Evolutionary conservation across 352 stramenopile species (phyloP), one percentile per base, ranked within the genome.

Genomic region (Phytophthora ohioensis): DNA sequence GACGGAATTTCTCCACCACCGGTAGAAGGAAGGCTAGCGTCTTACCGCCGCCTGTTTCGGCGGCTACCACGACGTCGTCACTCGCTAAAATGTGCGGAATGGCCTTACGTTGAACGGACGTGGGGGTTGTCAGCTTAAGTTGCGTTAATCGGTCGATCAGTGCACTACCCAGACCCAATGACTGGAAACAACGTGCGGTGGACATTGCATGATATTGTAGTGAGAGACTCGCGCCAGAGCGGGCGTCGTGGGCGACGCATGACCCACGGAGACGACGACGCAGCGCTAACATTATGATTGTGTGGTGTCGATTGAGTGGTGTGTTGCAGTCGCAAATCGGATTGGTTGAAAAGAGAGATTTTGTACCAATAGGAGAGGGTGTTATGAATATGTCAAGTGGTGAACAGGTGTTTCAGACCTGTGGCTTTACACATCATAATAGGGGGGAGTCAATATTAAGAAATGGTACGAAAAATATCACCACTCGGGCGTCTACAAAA

Each of bases 21-120:
- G 97, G 96, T 46, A 99, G 62, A 3, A 99, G 61, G 75, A 99
- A 99, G 9, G 96, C 88, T 48, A 99, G 81, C 35, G 97, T 99
- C 78, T 99, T 99, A 54, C 96, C 96, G 57, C 82, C 92, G 45
- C 97, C 97, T 0, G 97, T 99, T 69, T 99, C 96, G 12, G 88
- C 93, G 31, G 98, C 97, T 48, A 99, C 79, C 17, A 99, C 90
- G 17, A 98, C 82, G 76, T 98, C 84, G 1, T 84, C 46, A n/a
- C 76, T 68, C 3, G 65, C 48, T 6, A 93, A 51, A 47, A 88
- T 80, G 21, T 75, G 41, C 15, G 85, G 87, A 66, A 95, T 89
- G 31, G 84, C 85, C 61, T 90, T 72, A 31, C 48, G 55, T 57
- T 94, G 87, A 11, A 74, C 81, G 31, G 79, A 54, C 9, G 84